These are phyloP conservation scores for Bipolaris oryzae DNA, from an alignment of 2,329 filamentous ascomycete genomes.

Conservation along the genomic window DNA sequence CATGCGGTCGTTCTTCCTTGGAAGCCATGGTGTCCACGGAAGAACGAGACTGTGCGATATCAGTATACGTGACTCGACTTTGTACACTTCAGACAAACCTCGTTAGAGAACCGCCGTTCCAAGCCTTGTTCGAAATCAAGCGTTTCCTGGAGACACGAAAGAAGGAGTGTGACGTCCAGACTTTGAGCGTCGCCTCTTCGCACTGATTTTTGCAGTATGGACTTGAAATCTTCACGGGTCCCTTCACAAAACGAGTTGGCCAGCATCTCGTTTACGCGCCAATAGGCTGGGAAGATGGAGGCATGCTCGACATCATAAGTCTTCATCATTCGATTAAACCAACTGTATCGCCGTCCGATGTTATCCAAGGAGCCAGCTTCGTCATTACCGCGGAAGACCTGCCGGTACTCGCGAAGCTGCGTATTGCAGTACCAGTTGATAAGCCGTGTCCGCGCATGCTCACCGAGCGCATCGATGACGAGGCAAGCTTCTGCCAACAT, in stretches of 20 bases:
- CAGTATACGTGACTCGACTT: constrained; percentile 15
- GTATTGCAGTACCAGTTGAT: constrained; percentile 99
- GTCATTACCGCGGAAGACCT: constrained; percentile 94
- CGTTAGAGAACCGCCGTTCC: constrained; percentile 79
- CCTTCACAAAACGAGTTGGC: constrained; percentile 94
- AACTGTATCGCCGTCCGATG: constrained; percentile 90
- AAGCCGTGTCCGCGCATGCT: constrained; percentile 79
- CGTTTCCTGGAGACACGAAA: constrained; percentile 91
- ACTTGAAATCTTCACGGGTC: constrained; percentile 93
- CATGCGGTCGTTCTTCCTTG: constrained; percentile 73
- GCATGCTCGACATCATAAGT: constrained; percentile 94
- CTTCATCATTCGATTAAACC: constrained; percentile 96
- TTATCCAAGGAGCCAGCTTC: constrained; percentile 94
- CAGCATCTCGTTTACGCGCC: constrained; percentile 88
- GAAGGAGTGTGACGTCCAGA: constrained; percentile 85
- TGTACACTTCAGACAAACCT: constrained; percentile 35
- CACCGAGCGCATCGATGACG: constrained; percentile 93
- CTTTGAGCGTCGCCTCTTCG: constrained; percentile 76
- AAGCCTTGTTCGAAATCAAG: constrained; percentile 94
- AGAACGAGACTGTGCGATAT: constrained; percentile 63
- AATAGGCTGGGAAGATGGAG: constrained; percentile 81
- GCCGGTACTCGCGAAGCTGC: constrained; percentile 90
- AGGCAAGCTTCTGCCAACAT: constrained; percentile 85
- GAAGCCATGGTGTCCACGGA: constrained; percentile 92
- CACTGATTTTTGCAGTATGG: constrained; percentile 87